phyloP scores from a whole-genome alignment of 2,329 filamentous ascomycete genomes.

The Proliferodiscus dingleyae region DNA sequence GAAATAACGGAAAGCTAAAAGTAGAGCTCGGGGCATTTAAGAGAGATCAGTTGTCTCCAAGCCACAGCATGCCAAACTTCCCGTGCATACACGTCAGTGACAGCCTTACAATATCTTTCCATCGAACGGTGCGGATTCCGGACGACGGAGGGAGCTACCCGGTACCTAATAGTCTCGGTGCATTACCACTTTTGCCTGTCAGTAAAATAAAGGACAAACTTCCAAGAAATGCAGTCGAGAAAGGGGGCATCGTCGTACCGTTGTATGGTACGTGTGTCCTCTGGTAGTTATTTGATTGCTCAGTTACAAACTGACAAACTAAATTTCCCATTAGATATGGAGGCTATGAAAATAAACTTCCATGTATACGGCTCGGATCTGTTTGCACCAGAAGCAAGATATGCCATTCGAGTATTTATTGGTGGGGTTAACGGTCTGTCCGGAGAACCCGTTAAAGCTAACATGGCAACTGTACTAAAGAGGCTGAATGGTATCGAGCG shows the following conservation, averaged over 20 bases:
- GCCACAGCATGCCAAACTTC: background rate
- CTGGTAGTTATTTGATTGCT: background rate
- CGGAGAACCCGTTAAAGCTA: background rate
- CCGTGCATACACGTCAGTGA: background rate
- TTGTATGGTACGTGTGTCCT: background rate
- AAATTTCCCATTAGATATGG: background rate
- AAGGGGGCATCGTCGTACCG: background rate
- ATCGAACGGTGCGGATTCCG: background rate
- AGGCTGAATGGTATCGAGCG: background rate
- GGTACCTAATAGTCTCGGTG: background rate
- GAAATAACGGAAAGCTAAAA: background rate
- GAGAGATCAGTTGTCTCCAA: background rate
- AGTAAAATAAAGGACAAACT: background rate
- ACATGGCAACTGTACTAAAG: background rate
- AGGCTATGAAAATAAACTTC: background rate
- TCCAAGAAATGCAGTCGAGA: background rate
- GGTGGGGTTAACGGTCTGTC: background rate
- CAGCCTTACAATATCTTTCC: background rate
- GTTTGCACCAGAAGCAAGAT: background rate
- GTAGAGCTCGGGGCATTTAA: background rate
- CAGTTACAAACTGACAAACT: background rate
- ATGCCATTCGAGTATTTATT: background rate
- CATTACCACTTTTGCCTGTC: background rate
- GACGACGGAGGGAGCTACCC: background rate
- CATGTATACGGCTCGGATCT: background rate